phyloP scores from a whole-genome alignment of 768 basidiomycete genomes.

The Lentinus brumalis region DNA sequence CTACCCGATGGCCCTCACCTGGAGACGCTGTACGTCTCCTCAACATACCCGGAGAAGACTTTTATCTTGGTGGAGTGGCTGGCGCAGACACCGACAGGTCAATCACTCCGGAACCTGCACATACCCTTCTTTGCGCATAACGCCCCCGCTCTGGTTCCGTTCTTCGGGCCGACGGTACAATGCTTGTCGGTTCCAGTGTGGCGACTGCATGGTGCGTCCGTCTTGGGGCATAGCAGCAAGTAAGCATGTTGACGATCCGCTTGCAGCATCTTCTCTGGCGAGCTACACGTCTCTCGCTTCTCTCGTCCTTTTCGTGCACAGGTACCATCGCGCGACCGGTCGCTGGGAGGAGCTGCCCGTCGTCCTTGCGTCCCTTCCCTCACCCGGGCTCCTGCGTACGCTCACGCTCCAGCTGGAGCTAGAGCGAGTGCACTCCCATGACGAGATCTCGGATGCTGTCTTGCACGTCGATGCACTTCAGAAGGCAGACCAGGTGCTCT shows the following conservation, averaged over 20 bases:
- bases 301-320: conserved; percentile 2
- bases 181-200: conserved; percentile 3
- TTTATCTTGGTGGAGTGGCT: conserved; percentile 6
- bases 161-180: conserved; percentile 2
- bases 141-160: not conserved
- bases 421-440: not conserved
- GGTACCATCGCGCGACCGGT: not conserved
- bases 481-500: not conserved
- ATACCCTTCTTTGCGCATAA: conserved; percentile 3
- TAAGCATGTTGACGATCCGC: not conserved
- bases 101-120: not conserved
- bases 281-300: conserved; percentile 4
- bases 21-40: conserved; percentile 3
- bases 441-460: not conserved
- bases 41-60: conserved; percentile 10
- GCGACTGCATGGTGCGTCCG: conserved; percentile 1
- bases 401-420: not conserved
- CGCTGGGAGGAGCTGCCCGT: not conserved
- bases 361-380: not conserved
- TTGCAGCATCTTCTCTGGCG: not conserved
- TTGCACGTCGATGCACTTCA: not conserved
- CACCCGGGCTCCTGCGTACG: not conserved
- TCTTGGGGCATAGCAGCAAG: too few species aligned
- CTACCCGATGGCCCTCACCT: not conserved
- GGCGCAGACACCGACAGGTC: conserved; percentile 4